Evolutionary conservation across 257 asterid genomes (phyloP).

Genomic region (Penstemon eatonii): DNA sequence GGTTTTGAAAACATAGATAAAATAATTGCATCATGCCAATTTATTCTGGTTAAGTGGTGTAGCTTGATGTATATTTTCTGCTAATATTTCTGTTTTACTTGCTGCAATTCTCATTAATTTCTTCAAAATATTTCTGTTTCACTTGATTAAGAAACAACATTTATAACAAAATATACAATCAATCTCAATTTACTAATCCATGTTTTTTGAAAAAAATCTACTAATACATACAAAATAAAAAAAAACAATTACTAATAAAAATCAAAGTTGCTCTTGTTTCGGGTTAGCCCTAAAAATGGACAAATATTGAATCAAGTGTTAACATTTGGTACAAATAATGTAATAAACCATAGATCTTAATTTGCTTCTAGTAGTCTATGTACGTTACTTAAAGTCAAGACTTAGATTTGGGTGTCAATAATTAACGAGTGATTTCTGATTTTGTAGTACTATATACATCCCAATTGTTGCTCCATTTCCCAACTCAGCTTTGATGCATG

Average conservation of each 20-base stretch:
- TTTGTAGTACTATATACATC: slow-evolving; percentile 40
- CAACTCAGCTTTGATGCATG: slow-evolving; percentile 74
- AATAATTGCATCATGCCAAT: no score
- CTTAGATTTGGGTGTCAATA: slow-evolving; percentile 28
- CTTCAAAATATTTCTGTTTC: no score
- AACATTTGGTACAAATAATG: slow-evolving; percentile 16
- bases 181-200: not conserved
- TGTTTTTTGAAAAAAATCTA: not conserved
- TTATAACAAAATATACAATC: no score
- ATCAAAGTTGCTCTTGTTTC: not conserved
- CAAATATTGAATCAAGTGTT: slow-evolving; percentile 15
- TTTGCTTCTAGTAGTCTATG: slow-evolving; percentile 17
- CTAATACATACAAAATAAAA: not conserved
- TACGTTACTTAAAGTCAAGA: slow-evolving; percentile 21
- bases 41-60: no score
- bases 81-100: no score
- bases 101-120: no score
- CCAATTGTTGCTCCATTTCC: slow-evolving; percentile 92
- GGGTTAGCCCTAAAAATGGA: slow-evolving; percentile 14
- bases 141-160: not conserved
- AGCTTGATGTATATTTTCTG: no score
- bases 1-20: no score
- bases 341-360: slow-evolving; percentile 24
- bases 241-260: slow-evolving; percentile 5
- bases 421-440: slow-evolving; percentile 69